A percentile compares a stretch with the other conserved stretches of the same genome.
Conservation (phyloP, 306 rosid species). For the Acacia crassicarpa region DNA sequence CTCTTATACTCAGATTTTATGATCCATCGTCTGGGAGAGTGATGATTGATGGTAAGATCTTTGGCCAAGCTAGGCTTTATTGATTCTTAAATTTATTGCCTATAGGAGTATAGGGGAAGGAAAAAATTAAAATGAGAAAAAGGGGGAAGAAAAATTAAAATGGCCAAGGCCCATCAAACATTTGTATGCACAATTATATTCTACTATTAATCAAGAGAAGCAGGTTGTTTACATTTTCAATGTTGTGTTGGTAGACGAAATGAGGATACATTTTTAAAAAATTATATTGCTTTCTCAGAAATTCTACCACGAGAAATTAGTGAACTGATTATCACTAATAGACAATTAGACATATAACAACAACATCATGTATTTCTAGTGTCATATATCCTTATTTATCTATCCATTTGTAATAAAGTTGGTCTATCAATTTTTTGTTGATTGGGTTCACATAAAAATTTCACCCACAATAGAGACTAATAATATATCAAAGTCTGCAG, state of each 20-base stretch:
- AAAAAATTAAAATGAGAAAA: neutral
- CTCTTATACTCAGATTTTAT: constrained; percentile 85
- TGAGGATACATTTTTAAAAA: neutral
- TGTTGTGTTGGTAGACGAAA: neutral
- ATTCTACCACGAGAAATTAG: neutral
- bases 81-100: neutral
- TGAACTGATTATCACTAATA: neutral
- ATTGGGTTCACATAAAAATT: neutral
- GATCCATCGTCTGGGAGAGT: constrained; percentile 83
- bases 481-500: constrained; percentile 47
- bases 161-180: neutral
- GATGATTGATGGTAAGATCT: constrained; percentile 78
- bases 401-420: neutral
- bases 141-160: neutral
- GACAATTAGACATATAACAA: neutral
- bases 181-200: neutral
- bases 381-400: neutral
- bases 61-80: constrained; percentile 4
- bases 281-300: neutral
- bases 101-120: neutral
- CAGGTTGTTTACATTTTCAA: neutral
- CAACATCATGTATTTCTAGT: neutral
- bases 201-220: neutral
- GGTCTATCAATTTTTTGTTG: neutral
- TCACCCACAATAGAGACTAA: too few species aligned